Conservation (phyloP, 2,329 filamentous ascomycete genomes). For the Dactylonectria macrodidyma region DNA sequence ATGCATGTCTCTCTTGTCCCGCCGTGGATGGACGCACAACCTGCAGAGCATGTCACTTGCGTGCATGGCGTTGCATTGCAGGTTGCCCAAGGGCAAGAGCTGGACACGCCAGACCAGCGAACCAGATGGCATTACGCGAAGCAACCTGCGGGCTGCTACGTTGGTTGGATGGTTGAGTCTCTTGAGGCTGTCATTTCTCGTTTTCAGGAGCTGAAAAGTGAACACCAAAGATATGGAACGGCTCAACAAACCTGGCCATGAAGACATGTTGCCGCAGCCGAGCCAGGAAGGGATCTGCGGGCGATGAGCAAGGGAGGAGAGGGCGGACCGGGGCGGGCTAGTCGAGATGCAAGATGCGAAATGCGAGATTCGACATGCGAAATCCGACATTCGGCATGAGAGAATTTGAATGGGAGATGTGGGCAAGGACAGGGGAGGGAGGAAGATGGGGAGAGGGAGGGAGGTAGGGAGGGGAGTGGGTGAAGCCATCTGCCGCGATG, state of each 20-base stretch:
- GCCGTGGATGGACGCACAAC: slow-evolving; percentile 1
- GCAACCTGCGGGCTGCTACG: slow-evolving; percentile 1
- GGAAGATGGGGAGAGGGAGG: not conserved
- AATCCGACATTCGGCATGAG: slow-evolving; percentile 14
- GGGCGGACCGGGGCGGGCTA: not conserved
- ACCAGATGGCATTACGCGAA: slow-evolving; percentile 18
- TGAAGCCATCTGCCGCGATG: slow-evolving; percentile 1
- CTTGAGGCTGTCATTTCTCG: not conserved
- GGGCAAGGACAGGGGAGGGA: not conserved
- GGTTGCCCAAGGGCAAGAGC: slow-evolving; percentile 1
- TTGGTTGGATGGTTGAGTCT: not conserved
- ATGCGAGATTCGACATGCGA: slow-evolving; percentile 21
- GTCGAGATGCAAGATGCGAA: slow-evolving; percentile 1
- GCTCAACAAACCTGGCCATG: not conserved
- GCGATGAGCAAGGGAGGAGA: not conserved
- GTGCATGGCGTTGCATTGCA: slow-evolving; percentile 12
- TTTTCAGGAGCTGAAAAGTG: not conserved
- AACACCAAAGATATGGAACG: not conserved
- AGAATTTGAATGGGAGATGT: not conserved
- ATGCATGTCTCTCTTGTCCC: slow-evolving; percentile 25
- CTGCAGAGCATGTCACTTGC: not conserved
- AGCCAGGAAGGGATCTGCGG: slow-evolving; percentile 15
- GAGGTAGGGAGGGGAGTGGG: not conserved
- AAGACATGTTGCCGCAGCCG: not conserved
- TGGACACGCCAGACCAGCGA: slow-evolving; percentile 5